These are phyloP conservation scores for Candida morakotiae DNA, from an alignment of 805 yeast genomes.

Conservation along the genomic window DNA sequence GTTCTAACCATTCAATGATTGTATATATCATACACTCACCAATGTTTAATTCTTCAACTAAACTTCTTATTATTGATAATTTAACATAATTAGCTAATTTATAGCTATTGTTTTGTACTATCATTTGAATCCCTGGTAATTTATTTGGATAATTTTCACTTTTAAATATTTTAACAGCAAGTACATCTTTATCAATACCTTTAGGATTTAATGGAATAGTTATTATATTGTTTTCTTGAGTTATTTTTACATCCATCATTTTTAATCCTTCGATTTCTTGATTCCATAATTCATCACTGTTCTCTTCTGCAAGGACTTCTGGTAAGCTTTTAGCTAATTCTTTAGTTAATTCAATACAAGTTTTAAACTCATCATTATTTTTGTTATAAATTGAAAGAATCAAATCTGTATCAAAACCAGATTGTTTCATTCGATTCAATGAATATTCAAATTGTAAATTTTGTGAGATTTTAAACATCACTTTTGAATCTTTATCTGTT, in stretches of 20 bases:
- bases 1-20: constrained; percentile 76
- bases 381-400: constrained; percentile 46
- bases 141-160: constrained; percentile 54
- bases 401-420: constrained; percentile 70
- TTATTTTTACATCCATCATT: constrained; percentile 44
- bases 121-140: constrained; percentile 63
- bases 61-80: constrained; percentile 46
- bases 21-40: constrained; percentile 72
- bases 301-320: constrained; percentile 10
- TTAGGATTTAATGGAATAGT: constrained; percentile 15
- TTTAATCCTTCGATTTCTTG: constrained; percentile 70
- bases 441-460: constrained; percentile 54
- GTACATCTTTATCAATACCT: constrained; percentile 13
- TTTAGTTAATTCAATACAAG: constrained; percentile 46
- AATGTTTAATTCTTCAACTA: constrained; percentile 42
- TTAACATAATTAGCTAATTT: constrained; percentile 70
- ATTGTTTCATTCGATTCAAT: constrained; percentile 52
- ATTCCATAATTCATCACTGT: constrained; percentile 52
- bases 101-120: constrained; percentile 37
- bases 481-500: constrained; percentile 52
- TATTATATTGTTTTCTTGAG: constrained; percentile 30
- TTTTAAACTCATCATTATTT: constrained; percentile 41
- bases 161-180: constrained; percentile 23
- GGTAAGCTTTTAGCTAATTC: constrained; percentile 15
- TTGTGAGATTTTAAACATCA: constrained; percentile 53